Evolutionary conservation across 768 basidiomycete genomes (phyloP).

Genomic region (Lanmaoa pseudosensibilis): DNA sequence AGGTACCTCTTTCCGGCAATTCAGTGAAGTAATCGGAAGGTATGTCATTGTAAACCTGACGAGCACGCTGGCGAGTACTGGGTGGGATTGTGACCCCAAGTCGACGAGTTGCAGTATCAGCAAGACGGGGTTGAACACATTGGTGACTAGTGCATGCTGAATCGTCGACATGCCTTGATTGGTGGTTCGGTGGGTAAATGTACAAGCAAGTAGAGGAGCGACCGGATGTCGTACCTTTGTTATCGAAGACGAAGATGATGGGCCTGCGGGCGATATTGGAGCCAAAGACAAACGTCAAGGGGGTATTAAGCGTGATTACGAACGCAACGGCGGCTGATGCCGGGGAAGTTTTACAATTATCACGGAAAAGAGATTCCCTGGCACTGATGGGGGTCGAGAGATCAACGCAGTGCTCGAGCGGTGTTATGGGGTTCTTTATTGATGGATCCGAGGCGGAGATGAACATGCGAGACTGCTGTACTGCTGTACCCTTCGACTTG

Average conservation of each 20-base stretch:
- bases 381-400: not conserved
- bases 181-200: not conserved
- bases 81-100: not conserved
- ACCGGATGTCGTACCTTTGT: constrained; percentile 45
- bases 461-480: not conserved
- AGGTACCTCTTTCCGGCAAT: constrained; percentile 33
- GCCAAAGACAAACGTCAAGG: constrained; percentile 24
- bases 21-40: constrained; percentile 28
- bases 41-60: constrained; percentile 37
- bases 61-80: constrained; percentile 33
- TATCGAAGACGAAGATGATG: constrained; percentile 63
- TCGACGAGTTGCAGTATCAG: constrained; percentile 1
- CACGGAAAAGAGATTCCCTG: constrained; percentile 3
- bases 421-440: not conserved
- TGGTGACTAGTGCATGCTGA: constrained; percentile 2
- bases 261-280: constrained; percentile 28
- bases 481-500: too few species aligned
- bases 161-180: too few species aligned
- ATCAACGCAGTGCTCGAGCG: not conserved
- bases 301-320: constrained; percentile 12
- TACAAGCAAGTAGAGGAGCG: constrained; percentile 1
- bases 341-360: constrained; percentile 13
- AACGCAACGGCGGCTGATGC: not conserved
- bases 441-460: not conserved
- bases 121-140: too few species aligned